Base-by-base conservation (phyloP, 257 asterid species). In the Buddleja alternifolia region DNA sequence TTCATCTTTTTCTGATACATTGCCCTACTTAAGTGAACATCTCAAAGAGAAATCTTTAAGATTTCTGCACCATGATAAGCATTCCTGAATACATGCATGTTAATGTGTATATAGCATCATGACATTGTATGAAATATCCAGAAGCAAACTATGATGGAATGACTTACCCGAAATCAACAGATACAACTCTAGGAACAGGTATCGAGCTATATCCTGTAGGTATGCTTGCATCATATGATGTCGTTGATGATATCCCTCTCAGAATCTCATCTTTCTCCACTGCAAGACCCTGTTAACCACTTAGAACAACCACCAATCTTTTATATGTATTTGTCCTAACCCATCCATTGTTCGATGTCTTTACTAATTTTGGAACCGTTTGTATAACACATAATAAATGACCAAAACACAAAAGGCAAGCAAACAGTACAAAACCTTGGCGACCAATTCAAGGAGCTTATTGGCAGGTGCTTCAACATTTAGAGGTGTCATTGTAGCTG, bases 401-500 rank as follows among this genome's bases (percentile, higher is more conserved):
- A 66, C 57, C 65, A 17, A 71, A 46, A 67, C 59, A 19, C 64
- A 37, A 40, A 44, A 41, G 11, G 37, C 57, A 40, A 50, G 50
- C 66, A 73, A 70, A 59, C 45, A 29, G 72, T 66, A 68, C 80
- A 79, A n/a, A 78, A 90, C 97, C 97, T 84, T 90, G 67, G 93
- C 87, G 42, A 90, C 88, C 90, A 90, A 78, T 53, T 88, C 90
- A 56, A 85, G 84, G 79, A 90, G 93, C 86, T 85, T 90, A 74
- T 84, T 90, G 17, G 89, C 88, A 78, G 92, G 88, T 67, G 81
- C 80, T 76, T 90, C 95, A 21, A 81, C 87, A 80, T 78, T 86
- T 75, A 90, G 72, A 47, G 95, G 95, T 48, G 90, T 90, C 95
- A 90, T 84, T 64, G 97, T 85, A 74, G 97, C 91, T 24, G 89